Evolutionary conservation across 2,329 filamentous ascomycete species (phyloP).

Genomic region (Allantophomopsis lycopodina): DNA sequence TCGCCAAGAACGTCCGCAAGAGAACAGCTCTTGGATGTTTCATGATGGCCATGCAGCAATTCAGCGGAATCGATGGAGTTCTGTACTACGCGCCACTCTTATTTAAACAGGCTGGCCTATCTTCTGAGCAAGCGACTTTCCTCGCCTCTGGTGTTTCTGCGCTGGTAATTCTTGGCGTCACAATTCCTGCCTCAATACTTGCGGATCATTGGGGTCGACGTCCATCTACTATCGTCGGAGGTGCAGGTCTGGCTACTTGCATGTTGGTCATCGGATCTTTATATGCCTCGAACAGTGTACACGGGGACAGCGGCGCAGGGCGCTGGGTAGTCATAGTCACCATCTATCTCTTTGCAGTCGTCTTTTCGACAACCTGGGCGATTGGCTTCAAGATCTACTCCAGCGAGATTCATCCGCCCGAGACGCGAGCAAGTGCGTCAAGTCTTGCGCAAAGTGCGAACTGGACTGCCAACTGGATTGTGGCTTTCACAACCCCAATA

Average conservation of each 20-base stretch:
- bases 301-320: constrained; percentile 21
- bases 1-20: constrained; percentile 26
- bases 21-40: constrained; percentile 39
- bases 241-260: constrained; percentile 29
- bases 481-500: constrained; percentile 20
- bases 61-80: constrained; percentile 48
- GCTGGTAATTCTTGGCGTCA: constrained; percentile 41
- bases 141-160: constrained; percentile 47
- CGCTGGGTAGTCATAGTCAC: constrained; percentile 35
- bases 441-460: constrained; percentile 33
- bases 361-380: constrained; percentile 35
- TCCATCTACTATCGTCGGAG: constrained; percentile 37
- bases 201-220: constrained; percentile 44
- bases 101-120: constrained; percentile 44
- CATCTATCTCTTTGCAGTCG: constrained; percentile 33
- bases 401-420: constrained; percentile 40
- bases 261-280: constrained; percentile 40
- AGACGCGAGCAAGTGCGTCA: constrained; percentile 38
- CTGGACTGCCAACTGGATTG: constrained; percentile 20
- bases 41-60: constrained; percentile 42
- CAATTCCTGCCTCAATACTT: constrained; percentile 39
- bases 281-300: constrained; percentile 32
- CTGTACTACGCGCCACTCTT: constrained; percentile 46
- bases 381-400: constrained; percentile 41
- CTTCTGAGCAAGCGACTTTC: constrained; percentile 37